Evolutionary conservation across 2,329 filamentous ascomycete genomes (phyloP).

Genomic region (Alternaria ventricosa): DNA sequence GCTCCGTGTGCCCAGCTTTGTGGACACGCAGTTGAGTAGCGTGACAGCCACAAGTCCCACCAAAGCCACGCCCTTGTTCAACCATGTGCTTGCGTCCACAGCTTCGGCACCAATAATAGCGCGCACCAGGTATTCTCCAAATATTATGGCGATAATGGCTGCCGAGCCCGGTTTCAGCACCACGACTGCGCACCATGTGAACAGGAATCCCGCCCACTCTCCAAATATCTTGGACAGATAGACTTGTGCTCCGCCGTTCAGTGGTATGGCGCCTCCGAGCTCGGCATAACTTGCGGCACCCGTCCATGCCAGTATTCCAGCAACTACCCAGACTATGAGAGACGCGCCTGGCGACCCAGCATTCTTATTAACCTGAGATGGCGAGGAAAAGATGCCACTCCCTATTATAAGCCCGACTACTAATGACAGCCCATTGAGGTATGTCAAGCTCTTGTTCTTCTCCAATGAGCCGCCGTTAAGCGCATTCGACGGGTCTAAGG

Average conservation of each 20-base stretch:
- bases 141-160: conserved; percentile 96
- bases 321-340: conserved; percentile 88
- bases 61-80: conserved; percentile 87
- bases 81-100: conserved; percentile 80
- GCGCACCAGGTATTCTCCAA: conserved; percentile 95
- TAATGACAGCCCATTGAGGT: conserved; percentile 88
- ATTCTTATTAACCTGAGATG: conserved; percentile 89
- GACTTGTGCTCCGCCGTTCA: conserved; percentile 93
- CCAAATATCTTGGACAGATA: conserved; percentile 97
- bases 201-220: conserved; percentile 89
- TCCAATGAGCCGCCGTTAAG: conserved; percentile 82
- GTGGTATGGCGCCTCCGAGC: conserved; percentile 89
- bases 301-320: conserved; percentile 94
- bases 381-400: conserved; percentile 94
- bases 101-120: conserved; percentile 87
- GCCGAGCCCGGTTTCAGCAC: conserved; percentile 93
- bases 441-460: conserved; percentile 94
- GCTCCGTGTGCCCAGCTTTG: conserved; percentile 81
- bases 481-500: conserved; percentile 61
- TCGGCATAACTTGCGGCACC: conserved; percentile 95
- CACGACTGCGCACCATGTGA: conserved; percentile 93
- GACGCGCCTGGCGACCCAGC: conserved; percentile 90
- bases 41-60: conserved; percentile 78
- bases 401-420: conserved; percentile 95
- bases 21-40: conserved; percentile 87